phyloP scores from a whole-genome alignment of 164 flowering plant genomes.

The Vitis rupestris region DNA sequence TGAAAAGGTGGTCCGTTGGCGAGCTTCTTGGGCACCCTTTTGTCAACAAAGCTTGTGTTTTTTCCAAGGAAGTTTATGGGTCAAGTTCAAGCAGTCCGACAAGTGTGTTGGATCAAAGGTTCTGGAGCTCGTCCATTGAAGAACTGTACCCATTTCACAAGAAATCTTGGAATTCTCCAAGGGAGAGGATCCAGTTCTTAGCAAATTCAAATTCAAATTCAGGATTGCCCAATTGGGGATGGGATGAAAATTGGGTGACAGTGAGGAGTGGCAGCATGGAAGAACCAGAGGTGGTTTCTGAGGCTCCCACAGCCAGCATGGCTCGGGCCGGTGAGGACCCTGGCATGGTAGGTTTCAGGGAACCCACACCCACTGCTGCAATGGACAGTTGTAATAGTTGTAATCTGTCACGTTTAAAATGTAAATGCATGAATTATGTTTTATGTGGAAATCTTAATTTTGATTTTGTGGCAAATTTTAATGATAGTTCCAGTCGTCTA shows the following conservation, averaged over 20 bases:
- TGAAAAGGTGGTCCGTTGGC: slow-evolving; percentile 56
- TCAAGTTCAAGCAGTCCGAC: slow-evolving; percentile 38
- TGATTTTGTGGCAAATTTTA: background rate
- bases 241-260: slow-evolving; percentile 38
- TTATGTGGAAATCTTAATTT: background rate
- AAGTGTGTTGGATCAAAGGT: slow-evolving; percentile 41
- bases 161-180: slow-evolving; percentile 8
- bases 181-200: slow-evolving; percentile 37
- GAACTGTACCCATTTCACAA: background rate
- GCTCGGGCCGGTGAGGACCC: background rate
- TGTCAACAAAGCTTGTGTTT: slow-evolving; percentile 16
- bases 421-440: background rate
- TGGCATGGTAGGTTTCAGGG: background rate
- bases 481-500: too few species aligned
- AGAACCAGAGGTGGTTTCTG: background rate
- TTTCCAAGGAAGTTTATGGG: background rate
- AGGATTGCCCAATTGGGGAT: slow-evolving; percentile 18
- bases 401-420: background rate
- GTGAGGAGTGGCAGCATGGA: slow-evolving; percentile 20
- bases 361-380: too few species aligned
- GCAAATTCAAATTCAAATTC: background rate
- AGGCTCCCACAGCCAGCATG: too few species aligned
- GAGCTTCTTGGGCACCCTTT: slow-evolving; percentile 70
- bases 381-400: too few species aligned
- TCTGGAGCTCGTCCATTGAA: slow-evolving; percentile 43